Evolutionary conservation across 805 yeast genomes (phyloP).

Genomic region (Candida bentonensis): DNA sequence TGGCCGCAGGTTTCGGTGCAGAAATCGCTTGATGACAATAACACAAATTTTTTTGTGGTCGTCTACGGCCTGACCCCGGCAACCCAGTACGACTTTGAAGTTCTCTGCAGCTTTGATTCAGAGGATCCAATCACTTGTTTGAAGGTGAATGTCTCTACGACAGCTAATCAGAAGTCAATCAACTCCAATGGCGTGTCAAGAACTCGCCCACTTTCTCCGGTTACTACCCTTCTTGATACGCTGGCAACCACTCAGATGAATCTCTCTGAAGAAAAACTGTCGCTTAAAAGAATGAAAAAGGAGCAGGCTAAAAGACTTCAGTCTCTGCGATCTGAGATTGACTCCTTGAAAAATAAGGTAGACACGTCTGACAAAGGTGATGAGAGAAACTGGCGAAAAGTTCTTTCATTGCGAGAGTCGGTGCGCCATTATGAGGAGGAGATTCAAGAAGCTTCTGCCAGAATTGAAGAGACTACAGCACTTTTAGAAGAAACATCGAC

Average conservation of each 20-base stretch:
- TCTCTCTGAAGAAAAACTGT: constrained; percentile 41
- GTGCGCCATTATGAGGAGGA: constrained; percentile 29
- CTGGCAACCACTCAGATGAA: constrained; percentile 50
- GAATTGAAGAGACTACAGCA: neutral
- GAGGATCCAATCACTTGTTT: constrained; percentile 6
- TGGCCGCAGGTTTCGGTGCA: constrained; percentile 56
- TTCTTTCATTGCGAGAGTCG: constrained; percentile 35
- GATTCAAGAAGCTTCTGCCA: constrained; percentile 12
- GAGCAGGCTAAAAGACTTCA: constrained; percentile 43
- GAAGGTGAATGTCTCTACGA: constrained; percentile 9
- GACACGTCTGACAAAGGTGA: constrained; percentile 38
- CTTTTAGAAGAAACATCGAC: neutral
- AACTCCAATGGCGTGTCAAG: constrained; percentile 13
- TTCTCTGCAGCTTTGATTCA: constrained; percentile 23
- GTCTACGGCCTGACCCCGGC: constrained; percentile 53
- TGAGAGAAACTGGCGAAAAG: constrained; percentile 38
- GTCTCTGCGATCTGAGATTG: constrained; percentile 43
- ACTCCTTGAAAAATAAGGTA: constrained; percentile 33
- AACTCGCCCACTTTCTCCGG: constrained; percentile 35
- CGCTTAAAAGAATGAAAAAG: constrained; percentile 40
- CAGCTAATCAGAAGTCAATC: constrained; percentile 6
- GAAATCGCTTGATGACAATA: constrained; percentile 15
- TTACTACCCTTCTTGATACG: constrained; percentile 50
- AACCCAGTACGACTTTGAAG: constrained; percentile 47
- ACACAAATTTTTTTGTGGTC: constrained; percentile 37